Conservation (phyloP, 2,329 filamentous ascomycete species). For the Chaetomiaceae sp. region DNA sequence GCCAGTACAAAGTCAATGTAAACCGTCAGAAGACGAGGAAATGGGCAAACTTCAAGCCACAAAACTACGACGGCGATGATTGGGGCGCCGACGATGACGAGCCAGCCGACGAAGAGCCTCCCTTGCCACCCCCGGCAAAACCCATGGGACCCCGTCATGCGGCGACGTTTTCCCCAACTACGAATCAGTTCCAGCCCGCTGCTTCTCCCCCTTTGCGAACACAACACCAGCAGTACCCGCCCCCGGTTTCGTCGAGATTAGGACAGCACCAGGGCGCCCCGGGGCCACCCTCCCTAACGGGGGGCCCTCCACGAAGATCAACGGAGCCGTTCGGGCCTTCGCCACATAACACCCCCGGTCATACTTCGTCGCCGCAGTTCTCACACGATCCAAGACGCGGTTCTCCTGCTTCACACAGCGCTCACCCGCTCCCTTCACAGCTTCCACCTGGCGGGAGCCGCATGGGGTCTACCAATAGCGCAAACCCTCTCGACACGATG, state of each 20-base stretch:
- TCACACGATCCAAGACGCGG: conserved; percentile 9
- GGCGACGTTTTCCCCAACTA: conserved; percentile 11
- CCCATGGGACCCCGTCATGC: conserved; percentile 23
- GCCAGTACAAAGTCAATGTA: conserved; percentile 73
- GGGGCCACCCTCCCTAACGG: not conserved
- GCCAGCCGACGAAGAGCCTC: conserved; percentile 39
- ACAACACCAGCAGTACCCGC: conserved; percentile 16
- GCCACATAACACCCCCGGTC: conserved; percentile 15
- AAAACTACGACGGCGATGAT: conserved; percentile 87
- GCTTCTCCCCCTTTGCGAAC: conserved; percentile 23
- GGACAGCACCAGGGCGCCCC: not conserved
- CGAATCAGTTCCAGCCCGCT: conserved; percentile 22
- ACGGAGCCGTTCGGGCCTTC: conserved; percentile 24
- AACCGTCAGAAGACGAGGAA: conserved; percentile 87
- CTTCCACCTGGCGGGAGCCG: conserved; percentile 61
- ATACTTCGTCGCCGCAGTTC: conserved; percentile 6
- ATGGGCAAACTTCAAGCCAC: conserved; percentile 86
- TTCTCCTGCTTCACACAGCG: conserved; percentile 26
- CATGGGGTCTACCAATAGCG: conserved; percentile 43
- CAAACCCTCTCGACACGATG: conserved; percentile 19
- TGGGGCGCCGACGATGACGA: conserved; percentile 75
- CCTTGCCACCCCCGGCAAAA: conserved; percentile 15
- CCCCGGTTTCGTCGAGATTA: not conserved
- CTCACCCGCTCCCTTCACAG: conserved; percentile 33
- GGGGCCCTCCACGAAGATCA: conserved; percentile 13